Percentiles rank a stretch among this genome's conserved stretches.
Conservation (phyloP, 371 early-diverging fungal species). For the Chytridium lagenaria region DNA sequence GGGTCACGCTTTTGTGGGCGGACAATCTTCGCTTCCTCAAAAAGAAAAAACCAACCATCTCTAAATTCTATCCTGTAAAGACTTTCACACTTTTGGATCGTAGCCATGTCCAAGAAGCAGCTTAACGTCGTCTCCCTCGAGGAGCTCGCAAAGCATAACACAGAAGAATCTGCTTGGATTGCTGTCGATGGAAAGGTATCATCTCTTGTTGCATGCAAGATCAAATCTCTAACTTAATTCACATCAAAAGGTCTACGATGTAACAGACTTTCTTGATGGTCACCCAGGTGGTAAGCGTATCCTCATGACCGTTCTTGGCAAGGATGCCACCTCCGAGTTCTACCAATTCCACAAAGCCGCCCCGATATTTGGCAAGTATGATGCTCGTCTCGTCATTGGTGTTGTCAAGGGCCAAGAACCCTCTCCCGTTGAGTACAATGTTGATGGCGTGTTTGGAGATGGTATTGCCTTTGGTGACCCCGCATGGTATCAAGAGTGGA, state of each 20-base stretch:
- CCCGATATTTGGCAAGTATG: slow-evolving; percentile 15
- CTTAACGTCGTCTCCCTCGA: slow-evolving; percentile 21
- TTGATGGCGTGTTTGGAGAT: slow-evolving; percentile 30
- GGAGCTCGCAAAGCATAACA: slow-evolving; percentile 87
- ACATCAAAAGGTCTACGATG: slow-evolving; percentile 68
- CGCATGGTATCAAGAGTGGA: slow-evolving; percentile 61
- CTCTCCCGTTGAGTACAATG: slow-evolving; percentile 29
- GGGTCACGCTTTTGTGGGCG: too few species aligned
- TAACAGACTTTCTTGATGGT: slow-evolving; percentile 72
- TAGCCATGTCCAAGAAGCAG: slow-evolving; percentile 7
- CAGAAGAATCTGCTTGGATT: slow-evolving; percentile 87
- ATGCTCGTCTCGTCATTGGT: slow-evolving; percentile 53
- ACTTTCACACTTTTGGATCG: not conserved
- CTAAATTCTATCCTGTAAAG: too few species aligned
- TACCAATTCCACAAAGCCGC: slow-evolving; percentile 24
- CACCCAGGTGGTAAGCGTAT: slow-evolving; percentile 52
- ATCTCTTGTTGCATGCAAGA: slow-evolving; percentile 61
- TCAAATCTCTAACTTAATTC: not conserved
- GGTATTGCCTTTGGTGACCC: slow-evolving; percentile 66
- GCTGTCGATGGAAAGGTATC: slow-evolving; percentile 49
- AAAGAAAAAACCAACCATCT: too few species aligned
- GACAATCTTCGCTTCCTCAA: too few species aligned
- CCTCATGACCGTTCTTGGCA: slow-evolving; percentile 43
- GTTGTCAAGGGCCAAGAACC: slow-evolving; percentile 38
- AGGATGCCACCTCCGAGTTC: slow-evolving; percentile 56